Percentiles rank a stretch among this genome's conserved stretches.
phyloP scores from a whole-genome alignment of 2,329 filamentous ascomycete species.

The Fusarium euwallaceae region DNA sequence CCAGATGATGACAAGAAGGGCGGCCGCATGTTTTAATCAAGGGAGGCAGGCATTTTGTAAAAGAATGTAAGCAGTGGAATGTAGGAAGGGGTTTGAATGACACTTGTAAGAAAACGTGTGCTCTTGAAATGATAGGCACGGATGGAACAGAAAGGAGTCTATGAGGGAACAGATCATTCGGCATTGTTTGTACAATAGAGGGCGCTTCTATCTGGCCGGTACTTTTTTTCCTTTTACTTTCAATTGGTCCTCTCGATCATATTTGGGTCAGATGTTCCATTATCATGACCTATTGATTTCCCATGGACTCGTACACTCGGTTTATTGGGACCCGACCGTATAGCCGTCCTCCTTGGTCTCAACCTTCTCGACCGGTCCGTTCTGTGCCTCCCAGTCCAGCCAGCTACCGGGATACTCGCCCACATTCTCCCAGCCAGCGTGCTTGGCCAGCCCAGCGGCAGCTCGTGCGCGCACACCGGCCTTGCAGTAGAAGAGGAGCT shows the following conservation, averaged over 20 bases:
- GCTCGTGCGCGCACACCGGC: slow-evolving; percentile 85
- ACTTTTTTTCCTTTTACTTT: neutral
- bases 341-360: neutral
- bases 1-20: slow-evolving; percentile 46
- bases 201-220: slow-evolving; percentile 33
- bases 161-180: slow-evolving; percentile 18
- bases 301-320: slow-evolving; percentile 58
- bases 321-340: slow-evolving; percentile 43
- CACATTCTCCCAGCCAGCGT: slow-evolving; percentile 80
- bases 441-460: slow-evolving; percentile 81
- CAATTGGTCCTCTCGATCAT: neutral
- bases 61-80: slow-evolving; percentile 14
- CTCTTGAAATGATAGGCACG: slow-evolving; percentile 8
- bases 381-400: slow-evolving; percentile 84
- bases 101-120: slow-evolving; percentile 35
- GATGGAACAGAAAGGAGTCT: slow-evolving; percentile 33
- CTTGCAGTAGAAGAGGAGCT: slow-evolving; percentile 92
- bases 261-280: neutral
- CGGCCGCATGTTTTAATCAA: slow-evolving; percentile 31
- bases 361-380: slow-evolving; percentile 66
- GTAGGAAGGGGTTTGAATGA: slow-evolving; percentile 19
- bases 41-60: neutral
- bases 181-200: slow-evolving; percentile 42
- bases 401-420: slow-evolving; percentile 82
- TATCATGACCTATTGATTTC: slow-evolving; percentile 3